A percentile compares a stretch with the other conserved stretches of the same genome.
Conservation (phyloP, 2,329 filamentous ascomycete species). For the Scleromitrula shiraiana region DNA sequence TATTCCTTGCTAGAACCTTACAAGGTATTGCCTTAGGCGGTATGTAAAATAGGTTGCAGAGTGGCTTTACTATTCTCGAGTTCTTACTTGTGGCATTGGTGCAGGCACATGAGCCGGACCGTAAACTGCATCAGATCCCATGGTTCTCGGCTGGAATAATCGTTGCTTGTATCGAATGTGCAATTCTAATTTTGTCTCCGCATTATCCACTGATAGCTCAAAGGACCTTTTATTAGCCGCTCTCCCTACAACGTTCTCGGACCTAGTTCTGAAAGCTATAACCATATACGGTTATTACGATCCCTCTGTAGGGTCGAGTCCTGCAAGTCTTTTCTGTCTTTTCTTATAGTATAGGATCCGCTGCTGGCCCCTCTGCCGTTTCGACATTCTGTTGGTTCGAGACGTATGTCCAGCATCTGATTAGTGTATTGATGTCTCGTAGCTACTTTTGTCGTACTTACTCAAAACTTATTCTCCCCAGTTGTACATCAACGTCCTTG, state of each 20-base stretch:
- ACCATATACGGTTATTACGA: conserved; percentile 32
- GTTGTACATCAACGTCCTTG: conserved; percentile 21
- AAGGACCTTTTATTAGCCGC: conserved; percentile 37
- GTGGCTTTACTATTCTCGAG: conserved; percentile 17
- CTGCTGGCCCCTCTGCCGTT: conserved; percentile 17
- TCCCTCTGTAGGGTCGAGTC: conserved; percentile 24
- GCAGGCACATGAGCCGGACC: conserved; percentile 33
- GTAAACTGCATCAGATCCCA: conserved; percentile 39
- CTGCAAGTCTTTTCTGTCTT: conserved; percentile 15
- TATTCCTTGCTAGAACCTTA: background rate
- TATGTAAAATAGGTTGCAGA: conserved; percentile 32
- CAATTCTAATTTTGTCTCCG: conserved; percentile 25
- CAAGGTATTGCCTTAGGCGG: conserved; percentile 29
- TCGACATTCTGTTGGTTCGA: conserved; percentile 5
- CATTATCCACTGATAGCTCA: conserved; percentile 36
- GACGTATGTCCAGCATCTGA: conserved; percentile 2
- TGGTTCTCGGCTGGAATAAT: conserved; percentile 34
- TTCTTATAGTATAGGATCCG: conserved; percentile 21
- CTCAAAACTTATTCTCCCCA: conserved; percentile 6
- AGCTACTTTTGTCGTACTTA: conserved; percentile 14
- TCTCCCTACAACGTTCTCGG: conserved; percentile 24
- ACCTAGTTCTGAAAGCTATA: conserved; percentile 21
- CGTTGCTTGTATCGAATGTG: conserved; percentile 17
- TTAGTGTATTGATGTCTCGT: conserved; percentile 12
- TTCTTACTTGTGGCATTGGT: conserved; percentile 24